Percentiles rank a stretch among this genome's conserved stretches.
These are phyloP conservation scores for Saccharomycodes ludwigii DNA, from an alignment of 805 yeast genomes.

Conservation along the genomic window DNA sequence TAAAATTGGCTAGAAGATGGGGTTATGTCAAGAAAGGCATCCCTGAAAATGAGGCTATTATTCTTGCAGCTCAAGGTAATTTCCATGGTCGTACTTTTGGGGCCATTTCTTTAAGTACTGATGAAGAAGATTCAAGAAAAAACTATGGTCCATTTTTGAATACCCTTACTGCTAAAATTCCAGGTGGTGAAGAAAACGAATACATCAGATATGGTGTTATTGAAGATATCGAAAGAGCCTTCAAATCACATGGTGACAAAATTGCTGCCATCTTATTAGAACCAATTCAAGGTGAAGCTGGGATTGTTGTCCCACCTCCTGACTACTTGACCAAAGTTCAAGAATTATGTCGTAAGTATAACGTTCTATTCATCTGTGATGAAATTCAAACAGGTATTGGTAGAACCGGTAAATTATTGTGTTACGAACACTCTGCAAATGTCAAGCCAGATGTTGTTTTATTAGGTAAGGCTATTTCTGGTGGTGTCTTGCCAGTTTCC, in stretches of 20 bases:
- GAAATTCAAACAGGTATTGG: slow-evolving; percentile 98
- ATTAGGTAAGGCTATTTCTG: slow-evolving; percentile 90
- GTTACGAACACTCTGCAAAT: slow-evolving; percentile 69
- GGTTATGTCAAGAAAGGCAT: slow-evolving; percentile 84
- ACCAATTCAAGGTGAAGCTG: slow-evolving; percentile 98
- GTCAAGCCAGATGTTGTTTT: slow-evolving; percentile 84
- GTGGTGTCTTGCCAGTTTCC: slow-evolving; percentile 88
- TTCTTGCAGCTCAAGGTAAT: slow-evolving; percentile 77
- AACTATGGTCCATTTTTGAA: slow-evolving; percentile 82
- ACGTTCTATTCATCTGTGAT: slow-evolving; percentile 84
- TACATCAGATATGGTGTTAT: slow-evolving; percentile 68
- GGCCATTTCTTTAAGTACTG: slow-evolving; percentile 91
- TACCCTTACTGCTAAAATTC: slow-evolving; percentile 75
- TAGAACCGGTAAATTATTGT: slow-evolving; percentile 88
- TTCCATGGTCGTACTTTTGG: slow-evolving; percentile 97
- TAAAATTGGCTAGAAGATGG: slow-evolving; percentile 95
- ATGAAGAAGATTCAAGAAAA: slow-evolving; percentile 71
- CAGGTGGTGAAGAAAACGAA: slow-evolving; percentile 59
- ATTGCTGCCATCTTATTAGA: slow-evolving; percentile 86
- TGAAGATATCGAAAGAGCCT: slow-evolving; percentile 77
- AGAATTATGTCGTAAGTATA: slow-evolving; percentile 66
- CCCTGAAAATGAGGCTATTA: slow-evolving; percentile 71
- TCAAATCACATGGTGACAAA: slow-evolving; percentile 71
- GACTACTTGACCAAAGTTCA: slow-evolving; percentile 68
- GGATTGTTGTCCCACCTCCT: slow-evolving; percentile 84